A percentile compares a stretch with the other conserved stretches of the same genome.
Evolutionary conservation across 2,329 filamentous ascomycete genomes (phyloP).

Genomic region (Aspergillus carbonarius): DNA sequence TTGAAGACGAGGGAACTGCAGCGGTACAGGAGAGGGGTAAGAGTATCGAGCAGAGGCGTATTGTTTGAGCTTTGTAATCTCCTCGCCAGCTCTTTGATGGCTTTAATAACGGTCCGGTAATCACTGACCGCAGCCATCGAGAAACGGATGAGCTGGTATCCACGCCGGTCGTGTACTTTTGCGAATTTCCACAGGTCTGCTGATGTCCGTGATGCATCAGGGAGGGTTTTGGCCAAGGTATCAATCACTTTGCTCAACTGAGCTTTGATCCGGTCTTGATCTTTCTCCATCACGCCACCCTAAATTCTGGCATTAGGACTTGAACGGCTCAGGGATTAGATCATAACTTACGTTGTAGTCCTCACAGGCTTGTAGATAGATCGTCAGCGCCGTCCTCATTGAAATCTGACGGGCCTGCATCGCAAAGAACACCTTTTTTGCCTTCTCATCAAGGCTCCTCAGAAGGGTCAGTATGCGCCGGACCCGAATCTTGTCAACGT

Average conservation of each 20-base stretch:
- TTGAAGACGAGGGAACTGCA: conserved; percentile 87
- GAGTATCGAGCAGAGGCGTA: conserved; percentile 69
- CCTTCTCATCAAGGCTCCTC: conserved; percentile 71
- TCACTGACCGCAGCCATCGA: conserved; percentile 82
- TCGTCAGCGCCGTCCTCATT: conserved; percentile 69
- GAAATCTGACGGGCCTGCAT: conserved; percentile 76
- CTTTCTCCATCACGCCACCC: conserved; percentile 72
- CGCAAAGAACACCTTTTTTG: conserved; percentile 84
- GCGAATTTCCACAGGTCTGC: conserved; percentile 87
- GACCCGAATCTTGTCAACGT: conserved; percentile 66
- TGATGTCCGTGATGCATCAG: conserved; percentile 69
- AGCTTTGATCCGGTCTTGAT: conserved; percentile 64
- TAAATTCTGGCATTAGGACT: conserved; percentile 12
- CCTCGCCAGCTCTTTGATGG: conserved; percentile 85
- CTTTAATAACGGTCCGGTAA: conserved; percentile 85
- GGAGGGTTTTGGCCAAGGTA: conserved; percentile 71
- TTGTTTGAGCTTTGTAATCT: conserved; percentile 67
- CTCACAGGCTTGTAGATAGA: conserved; percentile 83
- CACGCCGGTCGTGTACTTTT: conserved; percentile 83
- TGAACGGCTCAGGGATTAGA: background rate
- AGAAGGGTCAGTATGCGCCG: conserved; percentile 82
- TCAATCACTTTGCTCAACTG: conserved; percentile 72
- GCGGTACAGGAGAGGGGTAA: conserved; percentile 80
- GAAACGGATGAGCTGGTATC: conserved; percentile 85
- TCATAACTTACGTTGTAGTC: conserved; percentile 64